phyloP scores from a whole-genome alignment of 306 rosid species.

The Dryas drummondii region DNA sequence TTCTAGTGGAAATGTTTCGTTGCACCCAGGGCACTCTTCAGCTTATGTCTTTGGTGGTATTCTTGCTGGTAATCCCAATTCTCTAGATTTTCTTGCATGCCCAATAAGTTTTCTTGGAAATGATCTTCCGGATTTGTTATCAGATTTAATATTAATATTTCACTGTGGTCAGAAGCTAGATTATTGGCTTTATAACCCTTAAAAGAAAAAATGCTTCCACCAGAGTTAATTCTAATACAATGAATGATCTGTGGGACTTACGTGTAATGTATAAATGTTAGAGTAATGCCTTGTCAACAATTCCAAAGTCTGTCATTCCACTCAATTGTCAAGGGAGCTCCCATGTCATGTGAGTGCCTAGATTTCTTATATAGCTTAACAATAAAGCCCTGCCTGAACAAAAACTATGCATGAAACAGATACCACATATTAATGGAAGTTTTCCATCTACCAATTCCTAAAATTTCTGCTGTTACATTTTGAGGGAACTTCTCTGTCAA shows the following conservation, averaged over 20 bases:
- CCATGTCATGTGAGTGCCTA: neutral
- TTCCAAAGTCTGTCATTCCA: constrained; percentile 16
- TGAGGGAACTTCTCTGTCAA: neutral
- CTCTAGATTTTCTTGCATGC: constrained; percentile 30
- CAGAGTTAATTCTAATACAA: neutral
- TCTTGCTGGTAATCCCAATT: constrained; percentile 76
- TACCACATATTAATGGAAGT: neutral
- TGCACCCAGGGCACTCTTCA: constrained; percentile 54
- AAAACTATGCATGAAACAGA: constrained; percentile 11
- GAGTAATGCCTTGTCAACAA: neutral
- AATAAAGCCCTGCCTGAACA: neutral
- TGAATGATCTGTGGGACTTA: neutral
- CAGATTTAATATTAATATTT: constrained; percentile 12
- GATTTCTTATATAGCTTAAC: constrained; percentile 7
- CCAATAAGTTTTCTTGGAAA: constrained; percentile 23
- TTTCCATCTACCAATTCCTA: constrained; percentile 5
- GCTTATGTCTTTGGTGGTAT: constrained; percentile 81
- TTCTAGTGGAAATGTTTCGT: constrained; percentile 82
- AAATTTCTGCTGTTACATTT: neutral
- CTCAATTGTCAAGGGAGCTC: constrained; percentile 9
- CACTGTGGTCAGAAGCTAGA: constrained; percentile 4
- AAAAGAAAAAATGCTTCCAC: neutral
- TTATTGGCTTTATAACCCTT: neutral
- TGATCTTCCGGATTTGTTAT: neutral
- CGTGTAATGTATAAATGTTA: neutral